Percentiles rank a stretch among this genome's conserved stretches.
Conservation (phyloP, 1,284 basidiomycete genomes). For the Sanguinoderma infundibulare region DNA sequence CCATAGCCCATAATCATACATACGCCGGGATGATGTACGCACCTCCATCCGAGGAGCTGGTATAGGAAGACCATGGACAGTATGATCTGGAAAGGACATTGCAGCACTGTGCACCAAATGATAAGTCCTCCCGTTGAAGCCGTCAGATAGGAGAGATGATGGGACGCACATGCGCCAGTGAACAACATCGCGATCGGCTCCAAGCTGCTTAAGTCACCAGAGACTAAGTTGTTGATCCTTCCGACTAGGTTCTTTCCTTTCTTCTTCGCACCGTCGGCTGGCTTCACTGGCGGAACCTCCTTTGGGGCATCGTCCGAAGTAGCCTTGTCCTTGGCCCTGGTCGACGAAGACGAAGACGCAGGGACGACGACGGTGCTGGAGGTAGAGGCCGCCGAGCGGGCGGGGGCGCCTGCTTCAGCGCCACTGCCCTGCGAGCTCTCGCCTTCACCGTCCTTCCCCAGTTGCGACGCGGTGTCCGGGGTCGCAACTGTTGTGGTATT, state of each 20-base stretch:
- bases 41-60: slow-evolving; percentile 51
- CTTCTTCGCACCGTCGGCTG: slow-evolving; percentile 7
- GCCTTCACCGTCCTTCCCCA: not conserved
- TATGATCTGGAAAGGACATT: slow-evolving; percentile 33
- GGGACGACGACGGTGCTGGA: slow-evolving; percentile 3
- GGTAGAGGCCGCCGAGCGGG: slow-evolving; percentile 15
- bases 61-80: slow-evolving; percentile 50
- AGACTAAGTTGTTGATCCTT: slow-evolving; percentile 44
- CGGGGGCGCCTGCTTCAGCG: slow-evolving; percentile 4
- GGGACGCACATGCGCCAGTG: slow-evolving; percentile 6
- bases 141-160: no score
- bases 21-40: not conserved
- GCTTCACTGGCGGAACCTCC: slow-evolving; percentile 10
- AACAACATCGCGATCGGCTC: slow-evolving; percentile 3
- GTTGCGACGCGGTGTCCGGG: slow-evolving; percentile 32
- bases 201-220: slow-evolving; percentile 17
- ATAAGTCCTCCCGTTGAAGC: not conserved
- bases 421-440: slow-evolving; percentile 6
- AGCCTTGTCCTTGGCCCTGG: slow-evolving; percentile 23
- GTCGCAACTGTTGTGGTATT: slow-evolving; percentile 30
- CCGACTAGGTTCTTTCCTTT: slow-evolving; percentile 50
- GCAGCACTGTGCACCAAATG: not conserved
- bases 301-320: slow-evolving; percentile 11
- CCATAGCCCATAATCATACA: not conserved
- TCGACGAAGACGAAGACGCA: not conserved